Evolutionary conservation across 768 basidiomycete species (phyloP).

Genomic region (Tylopilus plumbeoviolaceoides): DNA sequence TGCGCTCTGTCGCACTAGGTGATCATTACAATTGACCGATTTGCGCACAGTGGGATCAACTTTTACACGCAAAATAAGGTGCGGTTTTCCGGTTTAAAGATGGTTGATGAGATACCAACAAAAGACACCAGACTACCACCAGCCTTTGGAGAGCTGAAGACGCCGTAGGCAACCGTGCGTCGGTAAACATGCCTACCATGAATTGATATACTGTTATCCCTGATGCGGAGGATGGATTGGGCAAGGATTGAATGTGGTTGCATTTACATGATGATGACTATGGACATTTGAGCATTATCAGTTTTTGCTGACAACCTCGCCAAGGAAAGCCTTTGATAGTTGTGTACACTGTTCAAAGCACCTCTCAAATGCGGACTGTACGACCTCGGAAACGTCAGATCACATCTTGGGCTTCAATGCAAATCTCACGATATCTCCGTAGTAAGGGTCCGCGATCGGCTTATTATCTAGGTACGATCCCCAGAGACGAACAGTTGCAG

Average conservation of each 20-base stretch:
- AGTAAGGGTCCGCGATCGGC: constrained; percentile 84
- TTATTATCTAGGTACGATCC: constrained; percentile 70
- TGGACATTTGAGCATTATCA: constrained; percentile 2
- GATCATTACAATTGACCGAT: background rate
- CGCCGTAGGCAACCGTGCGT: constrained; percentile 72
- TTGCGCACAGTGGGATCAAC: constrained; percentile 64
- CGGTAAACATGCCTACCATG: constrained; percentile 84
- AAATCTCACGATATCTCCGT: constrained; percentile 56
- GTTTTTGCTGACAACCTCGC: constrained; percentile 46
- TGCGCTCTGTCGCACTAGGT: constrained; percentile 24
- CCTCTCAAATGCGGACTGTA: constrained; percentile 66
- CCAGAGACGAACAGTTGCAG: constrained; percentile 72
- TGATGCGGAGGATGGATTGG: background rate
- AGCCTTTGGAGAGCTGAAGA: constrained; percentile 90
- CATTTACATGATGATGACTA: constrained; percentile 2
- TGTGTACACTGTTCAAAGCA: constrained; percentile 73
- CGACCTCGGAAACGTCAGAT: constrained; percentile 1
- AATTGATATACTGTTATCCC: constrained; percentile 22
- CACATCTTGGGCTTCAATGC: background rate
- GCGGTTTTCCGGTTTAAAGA: background rate
- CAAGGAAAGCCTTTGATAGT: constrained; percentile 78
- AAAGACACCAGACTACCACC: constrained; percentile 68
- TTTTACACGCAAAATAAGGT: constrained; percentile 97
- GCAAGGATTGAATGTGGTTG: background rate
- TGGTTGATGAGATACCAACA: constrained; percentile 3